Evolutionary conservation across 1,284 basidiomycete genomes (phyloP), one percentile per base, ranked within the genome.

Genomic region (Cryptococcus sp.): DNA sequence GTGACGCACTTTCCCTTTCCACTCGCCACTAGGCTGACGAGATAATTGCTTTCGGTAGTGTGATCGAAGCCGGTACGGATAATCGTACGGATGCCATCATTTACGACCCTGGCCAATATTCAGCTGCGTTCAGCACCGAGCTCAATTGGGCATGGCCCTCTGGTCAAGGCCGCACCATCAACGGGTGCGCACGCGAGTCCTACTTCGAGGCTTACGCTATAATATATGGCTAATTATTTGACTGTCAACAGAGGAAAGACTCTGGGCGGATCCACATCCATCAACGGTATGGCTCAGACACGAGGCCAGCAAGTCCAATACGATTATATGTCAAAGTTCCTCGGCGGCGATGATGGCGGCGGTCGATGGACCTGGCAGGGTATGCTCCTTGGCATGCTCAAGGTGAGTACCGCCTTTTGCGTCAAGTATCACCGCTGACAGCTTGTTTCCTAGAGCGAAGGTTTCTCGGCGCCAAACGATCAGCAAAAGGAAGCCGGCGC

Each of bases 241-340:
- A 13, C 27, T 1, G 20, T 25, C 3, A 25, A 10, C 41, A 62
- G 57, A 3, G 69, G 69, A 13, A 57, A 62, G 48, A 69, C 65
- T 0, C 62, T 79, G 7, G 77, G 77, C 2, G 77, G 77, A 0
- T 70, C 67, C 46, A 79, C 77, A 4, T 54, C 62, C 13, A 78
- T 79, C 67, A 79, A 79, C 54, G 77, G 77, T 22, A 62, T 79
- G 62, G 77, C 77, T 27, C 86, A 84, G 76, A 86, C 85, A 15
- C 81, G 86, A 10, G 86, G 83, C 1, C 68, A 82, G 25, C 78
- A 78, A 22, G 83, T 81, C 0, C 86, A 87, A 70, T 86, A 86
- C 64, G 85, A 88, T 65, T 79, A 83, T 0, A 82, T 83, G 79
- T 80, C 80, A 0, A 70, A 71, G 1, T 74, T 87, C n/a, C 78